Evolutionary conservation across 345 rosid species (phyloP).

Genomic region (Brassica cretica): DNA sequence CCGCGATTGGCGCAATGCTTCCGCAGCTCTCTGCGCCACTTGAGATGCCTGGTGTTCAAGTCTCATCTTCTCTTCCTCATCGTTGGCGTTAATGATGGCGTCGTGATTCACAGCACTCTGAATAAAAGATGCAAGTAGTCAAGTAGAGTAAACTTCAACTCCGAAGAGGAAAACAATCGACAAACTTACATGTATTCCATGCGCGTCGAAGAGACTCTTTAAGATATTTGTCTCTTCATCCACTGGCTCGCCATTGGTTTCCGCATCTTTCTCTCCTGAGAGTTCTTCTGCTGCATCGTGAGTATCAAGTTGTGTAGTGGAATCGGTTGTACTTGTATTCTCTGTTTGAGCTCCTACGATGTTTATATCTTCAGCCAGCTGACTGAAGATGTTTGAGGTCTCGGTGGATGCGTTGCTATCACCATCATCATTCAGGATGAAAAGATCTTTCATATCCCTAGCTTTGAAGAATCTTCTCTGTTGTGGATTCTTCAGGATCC

Average conservation of each 20-base stretch:
- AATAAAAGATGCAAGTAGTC: not conserved
- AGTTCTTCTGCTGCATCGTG: conserved; percentile 41
- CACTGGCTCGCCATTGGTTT: conserved; percentile 47
- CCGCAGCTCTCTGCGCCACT: conserved; percentile 94
- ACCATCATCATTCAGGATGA: conserved; percentile 68
- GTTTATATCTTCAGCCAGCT: conserved; percentile 72
- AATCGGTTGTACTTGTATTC: conserved; percentile 31
- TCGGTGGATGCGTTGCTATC: conserved; percentile 66
- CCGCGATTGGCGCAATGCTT: conserved; percentile 84
- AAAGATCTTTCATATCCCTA: conserved; percentile 96
- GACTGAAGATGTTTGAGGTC: conserved; percentile 84
- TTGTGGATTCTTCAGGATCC: conserved; percentile 91
- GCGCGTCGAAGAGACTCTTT: conserved; percentile 75
- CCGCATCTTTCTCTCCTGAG: conserved; percentile 52
- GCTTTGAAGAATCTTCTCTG: conserved; percentile 94
- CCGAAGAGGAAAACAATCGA: not conserved
- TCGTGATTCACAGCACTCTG: conserved; percentile 97
- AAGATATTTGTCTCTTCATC: conserved; percentile 80
- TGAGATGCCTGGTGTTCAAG: conserved; percentile 90
- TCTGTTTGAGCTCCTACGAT: conserved; percentile 56
- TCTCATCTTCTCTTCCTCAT: conserved; percentile 75
- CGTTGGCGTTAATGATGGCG: conserved; percentile 66
- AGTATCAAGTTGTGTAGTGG: conserved; percentile 29
- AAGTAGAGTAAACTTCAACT: not conserved
- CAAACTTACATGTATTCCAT: conserved; percentile 83